Evolutionary conservation across 2,329 filamentous ascomycete species (phyloP), one percentile per base, ranked within the genome.

Genomic region (Tricladium varicosporioides): DNA sequence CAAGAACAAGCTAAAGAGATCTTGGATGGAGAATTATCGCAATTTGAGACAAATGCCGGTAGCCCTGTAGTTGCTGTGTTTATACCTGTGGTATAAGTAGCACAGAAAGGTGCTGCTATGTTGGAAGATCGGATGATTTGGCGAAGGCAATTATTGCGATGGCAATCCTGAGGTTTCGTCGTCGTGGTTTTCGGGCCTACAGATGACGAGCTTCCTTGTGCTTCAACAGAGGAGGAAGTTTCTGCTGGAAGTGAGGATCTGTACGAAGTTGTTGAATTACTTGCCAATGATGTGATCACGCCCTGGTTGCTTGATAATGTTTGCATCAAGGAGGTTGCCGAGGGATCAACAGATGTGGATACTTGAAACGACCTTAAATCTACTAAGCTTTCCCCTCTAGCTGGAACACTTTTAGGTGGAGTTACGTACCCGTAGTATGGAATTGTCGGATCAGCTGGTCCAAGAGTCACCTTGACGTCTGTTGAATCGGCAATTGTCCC

Each of bases 1-100:
- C 63, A 67, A 10, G 65, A 67, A 49, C 67, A 67, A 33, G 63
- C 63, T 15, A 62, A 64, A 11, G 67, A 68, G 2, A 67, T 56
- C 22, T 50, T 54, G 5, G 59, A 60, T 27, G 65, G 63, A 1
- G 53, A 60, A 16, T 58, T 52, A 44, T 56, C 40, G 40, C 65
- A 67, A 7, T 63, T 55, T 1, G 63, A 63, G n/a, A 66, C 59
- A 56, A 60, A 67, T 14, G 15, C 15, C n/a, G 65, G 63, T n/a
- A 66, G 59, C 7, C 54, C 56, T 36, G 58, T 61, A 5, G 61
- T 60, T 15, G 54, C 57, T 36, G 62, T 58, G 33, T 62, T 60
- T n/a, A 51, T 14, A 7, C 55, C 58, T 2, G 58, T 54, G 5
- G 66, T 67, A 48, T 67, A 67, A 33, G 60, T 64, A 43, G 64